Base-by-base conservation (phyloP, 129 eudicot genomes). In the Tanacetum coccineum region DNA sequence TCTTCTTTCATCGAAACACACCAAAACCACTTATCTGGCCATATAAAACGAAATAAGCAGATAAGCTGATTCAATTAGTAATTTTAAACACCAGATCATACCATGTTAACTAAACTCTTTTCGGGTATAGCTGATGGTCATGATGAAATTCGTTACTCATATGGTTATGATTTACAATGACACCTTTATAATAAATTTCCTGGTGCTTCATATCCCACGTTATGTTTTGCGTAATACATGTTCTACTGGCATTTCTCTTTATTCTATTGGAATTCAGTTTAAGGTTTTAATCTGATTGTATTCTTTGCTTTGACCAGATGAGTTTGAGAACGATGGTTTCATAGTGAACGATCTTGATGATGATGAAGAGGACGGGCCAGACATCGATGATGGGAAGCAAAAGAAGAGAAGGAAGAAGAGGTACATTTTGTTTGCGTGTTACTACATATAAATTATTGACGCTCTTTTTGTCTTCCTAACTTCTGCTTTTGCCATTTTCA, bases 251-350 rank as follows among this genome's bases (percentile, higher is more conserved):
- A 36, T 22, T 62, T 46, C 59, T 45, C 19, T 65, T 12, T 70
- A 7, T 40, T 39, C 25, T 53, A 14, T 30, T 45, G 21, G 42
- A 13, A 9, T 68, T 81, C 75, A 74, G 78, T 81, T 83, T 85
- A 73, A 48, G 87, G 45, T 39, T 75, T 0, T 75, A 15, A 68
- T 51, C 42, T 36, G 70, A 22, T 68, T 61, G 22, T 59, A 36
- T 60, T 22, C 62, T 48, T 59, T 52, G 50, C 36, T 13, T 59
- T 51, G 86, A 44, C 86, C 73, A 72, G 94, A 91, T 56, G 88
- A 85, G 59, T 91, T 62, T 36, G 97, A 87, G 79, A 64, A 91
- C 13, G 97, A 91, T 44, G 97, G 93, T 50, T 91, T 91, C 62
- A 72, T 91, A 71, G 96, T 91, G 60, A 83, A 85, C 25, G 87